Conservation (phyloP, 306 rosid genomes). For the Cucurbita moschata region DNA sequence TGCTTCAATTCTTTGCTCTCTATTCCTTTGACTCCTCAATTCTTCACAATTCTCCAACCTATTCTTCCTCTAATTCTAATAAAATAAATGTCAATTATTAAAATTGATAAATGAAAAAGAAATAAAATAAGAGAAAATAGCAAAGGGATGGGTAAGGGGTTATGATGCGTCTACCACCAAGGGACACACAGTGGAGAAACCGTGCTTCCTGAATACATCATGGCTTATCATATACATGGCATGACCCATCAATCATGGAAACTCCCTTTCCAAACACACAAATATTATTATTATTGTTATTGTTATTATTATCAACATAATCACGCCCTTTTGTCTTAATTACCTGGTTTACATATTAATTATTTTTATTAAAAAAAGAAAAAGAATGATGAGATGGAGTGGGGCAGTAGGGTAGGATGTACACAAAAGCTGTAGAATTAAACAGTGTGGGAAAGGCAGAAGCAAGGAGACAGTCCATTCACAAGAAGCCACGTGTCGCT, state of each 20-base stretch:
- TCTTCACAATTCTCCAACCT: too few relatives aligned
- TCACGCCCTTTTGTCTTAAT: too few relatives aligned
- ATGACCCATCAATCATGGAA: constrained; percentile 17
- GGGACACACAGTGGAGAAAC: background rate
- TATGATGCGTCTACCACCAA: background rate
- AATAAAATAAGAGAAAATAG: too few relatives aligned
- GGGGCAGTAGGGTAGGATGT: background rate
- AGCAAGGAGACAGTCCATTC: constrained; percentile 29
- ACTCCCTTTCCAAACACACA: background rate
- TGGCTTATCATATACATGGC: constrained; percentile 15
- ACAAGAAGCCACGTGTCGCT: constrained; percentile 33
- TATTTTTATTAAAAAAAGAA: too few relatives aligned
- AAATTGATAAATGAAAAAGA: too few relatives aligned
- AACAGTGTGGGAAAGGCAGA: constrained; percentile 19
- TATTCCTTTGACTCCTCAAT: too few relatives aligned
- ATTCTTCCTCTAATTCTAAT: too few relatives aligned
- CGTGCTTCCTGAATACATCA: background rate
- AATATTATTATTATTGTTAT: background rate
- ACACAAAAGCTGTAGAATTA: background rate
- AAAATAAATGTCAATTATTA: too few relatives aligned
- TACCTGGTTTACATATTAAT: too few relatives aligned
- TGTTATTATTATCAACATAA: background rate
- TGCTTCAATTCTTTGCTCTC: constrained; percentile 8
- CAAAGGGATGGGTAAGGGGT: too few relatives aligned
- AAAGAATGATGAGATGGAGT: background rate